phyloP scores from a whole-genome alignment of 2,329 filamentous ascomycete species.

The Fusarium pseudograminearum region DNA sequence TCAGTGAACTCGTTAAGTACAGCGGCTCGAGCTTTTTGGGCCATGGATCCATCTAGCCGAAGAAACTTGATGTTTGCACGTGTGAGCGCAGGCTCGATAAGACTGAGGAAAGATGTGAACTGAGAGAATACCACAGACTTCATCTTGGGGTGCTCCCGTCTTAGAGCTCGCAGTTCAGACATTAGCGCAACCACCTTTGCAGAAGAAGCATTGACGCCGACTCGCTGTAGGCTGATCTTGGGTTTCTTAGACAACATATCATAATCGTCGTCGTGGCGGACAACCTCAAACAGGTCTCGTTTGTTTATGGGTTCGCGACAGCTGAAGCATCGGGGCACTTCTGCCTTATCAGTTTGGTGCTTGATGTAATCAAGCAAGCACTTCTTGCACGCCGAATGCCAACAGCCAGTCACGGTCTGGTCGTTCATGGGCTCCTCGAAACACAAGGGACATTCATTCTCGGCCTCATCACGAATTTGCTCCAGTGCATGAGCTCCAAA shows the following conservation, averaged over 20 bases:
- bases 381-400: constrained; percentile 96
- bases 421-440: constrained; percentile 96
- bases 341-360: constrained; percentile 82
- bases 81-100: constrained; percentile 85
- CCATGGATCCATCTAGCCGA: constrained; percentile 92
- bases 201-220: constrained; percentile 76
- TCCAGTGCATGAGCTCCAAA: constrained; percentile 90
- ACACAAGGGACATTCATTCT: constrained; percentile 93
- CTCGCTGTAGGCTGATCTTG: constrained; percentile 70
- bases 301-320: constrained; percentile 86
- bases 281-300: constrained; percentile 91
- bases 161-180: constrained; percentile 76
- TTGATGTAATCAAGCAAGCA: constrained; percentile 92
- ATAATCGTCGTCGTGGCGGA: constrained; percentile 77
- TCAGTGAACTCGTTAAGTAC: constrained; percentile 80
- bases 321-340: constrained; percentile 86
- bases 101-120: constrained; percentile 94
- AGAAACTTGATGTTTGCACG: constrained; percentile 80
- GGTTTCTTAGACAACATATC: constrained; percentile 59
- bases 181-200: constrained; percentile 89
- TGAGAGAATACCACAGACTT: constrained; percentile 97
- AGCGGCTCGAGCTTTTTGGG: constrained; percentile 83
- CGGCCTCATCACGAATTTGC: constrained; percentile 90
- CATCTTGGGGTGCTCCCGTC: constrained; percentile 72
- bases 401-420: constrained; percentile 94